Evolutionary conservation across 2,329 filamentous ascomycete species (phyloP).

Genomic region (Fusarium clavum): DNA sequence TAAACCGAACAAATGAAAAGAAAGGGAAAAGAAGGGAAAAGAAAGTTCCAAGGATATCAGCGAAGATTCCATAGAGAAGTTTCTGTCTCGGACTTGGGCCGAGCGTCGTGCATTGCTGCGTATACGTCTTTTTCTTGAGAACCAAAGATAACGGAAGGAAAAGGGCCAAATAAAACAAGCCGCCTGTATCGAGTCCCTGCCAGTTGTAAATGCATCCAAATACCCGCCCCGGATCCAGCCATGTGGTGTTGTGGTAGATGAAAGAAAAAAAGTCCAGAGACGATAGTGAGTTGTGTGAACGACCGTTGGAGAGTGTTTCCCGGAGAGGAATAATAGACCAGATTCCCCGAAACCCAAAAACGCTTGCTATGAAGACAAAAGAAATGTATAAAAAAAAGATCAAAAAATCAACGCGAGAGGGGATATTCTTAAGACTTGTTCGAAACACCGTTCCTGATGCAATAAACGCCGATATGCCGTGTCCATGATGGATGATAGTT

Average conservation of each 20-base stretch:
- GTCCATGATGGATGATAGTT: slow-evolving; percentile 52
- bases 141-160: slow-evolving; percentile 48
- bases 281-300: slow-evolving; percentile 51
- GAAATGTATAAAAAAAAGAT: slow-evolving; percentile 47
- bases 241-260: slow-evolving; percentile 59
- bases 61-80: slow-evolving; percentile 56
- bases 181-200: slow-evolving; percentile 62
- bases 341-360: slow-evolving; percentile 52
- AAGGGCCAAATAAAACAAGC: slow-evolving; percentile 54
- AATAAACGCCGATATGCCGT: slow-evolving; percentile 55
- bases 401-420: slow-evolving; percentile 47
- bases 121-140: slow-evolving; percentile 66
- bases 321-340: slow-evolving; percentile 51
- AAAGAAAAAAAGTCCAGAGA: slow-evolving; percentile 54
- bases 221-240: slow-evolving; percentile 66
- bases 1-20: slow-evolving; percentile 44
- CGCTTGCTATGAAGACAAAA: slow-evolving; percentile 61
- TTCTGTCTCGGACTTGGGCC: slow-evolving; percentile 62
- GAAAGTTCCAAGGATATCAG: slow-evolving; percentile 48
- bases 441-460: slow-evolving; percentile 59
- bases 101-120: slow-evolving; percentile 72
- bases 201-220: slow-evolving; percentile 66
- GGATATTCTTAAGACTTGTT: slow-evolving; percentile 53
- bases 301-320: slow-evolving; percentile 51
- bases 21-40: slow-evolving; percentile 35